Base-by-base conservation (phyloP, 73 alveolate genomes). In the Paramecium sexaurelia region DNA sequence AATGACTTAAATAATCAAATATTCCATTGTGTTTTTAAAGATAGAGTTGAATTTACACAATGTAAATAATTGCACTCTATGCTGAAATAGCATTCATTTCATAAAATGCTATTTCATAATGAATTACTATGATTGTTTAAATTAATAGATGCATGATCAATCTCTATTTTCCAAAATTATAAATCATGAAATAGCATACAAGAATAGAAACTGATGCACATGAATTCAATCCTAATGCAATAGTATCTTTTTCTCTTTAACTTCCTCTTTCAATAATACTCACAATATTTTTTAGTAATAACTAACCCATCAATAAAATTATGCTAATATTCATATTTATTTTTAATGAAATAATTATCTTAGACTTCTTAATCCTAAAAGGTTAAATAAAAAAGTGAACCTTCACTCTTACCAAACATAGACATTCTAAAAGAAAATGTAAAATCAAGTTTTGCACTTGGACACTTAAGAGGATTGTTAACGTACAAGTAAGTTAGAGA, bases 351-450 rank as follows among this genome's bases (percentile, higher is more conserved):
- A 61, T 61, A 61, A 61, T 61, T 61, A 15, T 61, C 83, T 29
- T 11, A 61, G 26, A 61, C 83, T 26, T 51, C 67, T 51, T 20
- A 51, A 17, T 61, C 83, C 20, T 19, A 27, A 15, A 61, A 61
- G 26, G 29, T 7, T 7, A 61, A 61, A 61, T 20, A 61, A 61
- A 71, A 71, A 71, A 71, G 86, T 71, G 86, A 71, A 71, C 86
- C 86, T 2, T 71, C 86, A 27, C 33, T 71, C 24, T 19, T 71
- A 5, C 86, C 86, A 15, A 71, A 71, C 15, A 37, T 71, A 27
- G 86, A 71, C 35, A 71, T 71, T 37, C 56, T 71, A 13, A 71
- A 36, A 71, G 86, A 71, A 19, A 71, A 71, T n/a, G 86, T 71
- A 5, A 29, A 71, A 71, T 71, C 86, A 8, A 35, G 57, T 71